Percentiles rank a stretch among this genome's conserved stretches.
Evolutionary conservation across 2,329 filamentous ascomycete species (phyloP).

Genomic region (Alternaria burnsii): DNA sequence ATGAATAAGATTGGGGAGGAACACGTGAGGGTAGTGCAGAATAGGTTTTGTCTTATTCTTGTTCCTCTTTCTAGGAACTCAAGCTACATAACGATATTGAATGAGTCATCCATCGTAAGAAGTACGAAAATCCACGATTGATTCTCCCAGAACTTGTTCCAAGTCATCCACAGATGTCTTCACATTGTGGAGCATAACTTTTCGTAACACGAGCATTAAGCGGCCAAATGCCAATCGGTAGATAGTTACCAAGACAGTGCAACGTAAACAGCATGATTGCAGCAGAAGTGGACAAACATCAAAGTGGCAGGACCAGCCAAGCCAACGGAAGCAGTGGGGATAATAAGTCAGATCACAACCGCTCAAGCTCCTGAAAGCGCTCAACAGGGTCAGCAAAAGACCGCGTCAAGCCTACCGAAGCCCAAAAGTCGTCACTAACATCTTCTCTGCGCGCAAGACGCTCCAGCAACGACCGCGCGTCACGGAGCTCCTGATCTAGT

Average conservation of each 20-base stretch:
- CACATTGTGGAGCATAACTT: not conserved
- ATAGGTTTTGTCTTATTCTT: not conserved
- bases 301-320: slow-evolving; percentile 12
- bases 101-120: not conserved
- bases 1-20: not conserved
- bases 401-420: slow-evolving; percentile 53
- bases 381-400: slow-evolving; percentile 47
- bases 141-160: slow-evolving; percentile 2
- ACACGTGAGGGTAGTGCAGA: not conserved
- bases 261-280: not conserved
- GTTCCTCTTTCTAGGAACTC: not conserved
- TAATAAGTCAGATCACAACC: slow-evolving; percentile 24
- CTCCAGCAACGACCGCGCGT: slow-evolving; percentile 77
- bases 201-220: slow-evolving; percentile 6
- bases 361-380: slow-evolving; percentile 44
- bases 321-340: not conserved
- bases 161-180: not conserved
- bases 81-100: not conserved
- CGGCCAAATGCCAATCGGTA: not conserved
- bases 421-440: slow-evolving; percentile 85
- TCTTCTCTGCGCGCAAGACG: slow-evolving; percentile 75
- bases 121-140: not conserved
- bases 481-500: slow-evolving; percentile 59
- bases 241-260: not conserved
- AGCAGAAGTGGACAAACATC: not conserved